Evolutionary conservation across 148 eudicot species (phyloP).

Genomic region (Camellia lanceoleosa): DNA sequence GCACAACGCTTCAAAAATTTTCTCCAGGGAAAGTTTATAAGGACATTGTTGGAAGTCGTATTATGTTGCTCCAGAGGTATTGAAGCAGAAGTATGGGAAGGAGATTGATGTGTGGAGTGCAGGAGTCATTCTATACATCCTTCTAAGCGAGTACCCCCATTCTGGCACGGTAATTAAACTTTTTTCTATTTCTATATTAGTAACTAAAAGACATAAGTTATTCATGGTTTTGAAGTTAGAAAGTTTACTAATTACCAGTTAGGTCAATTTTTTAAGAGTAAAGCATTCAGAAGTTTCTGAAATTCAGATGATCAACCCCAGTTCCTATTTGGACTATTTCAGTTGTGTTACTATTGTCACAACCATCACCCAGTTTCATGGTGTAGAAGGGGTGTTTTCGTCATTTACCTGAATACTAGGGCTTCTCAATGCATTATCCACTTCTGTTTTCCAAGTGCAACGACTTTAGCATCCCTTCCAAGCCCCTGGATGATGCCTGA

Average conservation of each 20-base stretch:
- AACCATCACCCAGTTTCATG: no score
- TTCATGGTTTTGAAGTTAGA: not conserved
- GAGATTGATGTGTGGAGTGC: slow-evolving; percentile 98
- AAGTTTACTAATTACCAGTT: not conserved
- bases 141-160: slow-evolving; percentile 81
- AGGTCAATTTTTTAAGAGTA: not conserved
- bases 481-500: not conserved
- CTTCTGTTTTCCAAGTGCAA: not conserved
- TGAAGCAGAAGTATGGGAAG: slow-evolving; percentile 64
- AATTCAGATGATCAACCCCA: not conserved
- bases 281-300: not conserved
- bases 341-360: no score
- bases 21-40: slow-evolving; percentile 56
- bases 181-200: not conserved
- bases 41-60: slow-evolving; percentile 80
- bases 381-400: no score
- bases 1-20: not conserved
- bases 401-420: no score
- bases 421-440: not conserved
- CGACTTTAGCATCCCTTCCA: not conserved
- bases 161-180: slow-evolving; percentile 62
- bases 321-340: not conserved
- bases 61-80: slow-evolving; percentile 86
- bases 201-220: not conserved
- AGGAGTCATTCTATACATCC: slow-evolving; percentile 84